Percentiles rank a stretch among this genome's conserved stretches.
Evolutionary conservation across 176 grass and related monocot species (phyloP).

Genomic region (Dendrocalamus sinicus): DNA sequence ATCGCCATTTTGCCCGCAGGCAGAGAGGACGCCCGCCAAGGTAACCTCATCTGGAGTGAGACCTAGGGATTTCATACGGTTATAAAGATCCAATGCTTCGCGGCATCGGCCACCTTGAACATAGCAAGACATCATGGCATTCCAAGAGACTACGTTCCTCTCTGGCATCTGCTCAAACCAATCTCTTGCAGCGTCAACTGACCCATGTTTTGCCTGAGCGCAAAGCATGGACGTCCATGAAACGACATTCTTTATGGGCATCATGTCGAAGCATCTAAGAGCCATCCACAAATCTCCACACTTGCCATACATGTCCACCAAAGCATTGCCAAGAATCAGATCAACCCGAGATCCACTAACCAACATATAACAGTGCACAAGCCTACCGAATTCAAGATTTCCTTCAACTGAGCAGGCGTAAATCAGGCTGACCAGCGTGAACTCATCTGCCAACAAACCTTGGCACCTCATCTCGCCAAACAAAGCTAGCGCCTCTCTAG

Average conservation of each 20-base stretch:
- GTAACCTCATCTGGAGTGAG: conserved; percentile 51
- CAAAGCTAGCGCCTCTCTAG: background rate
- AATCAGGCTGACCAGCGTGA: conserved; percentile 46
- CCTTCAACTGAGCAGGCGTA: conserved; percentile 29
- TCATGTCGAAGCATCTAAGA: conserved; percentile 47
- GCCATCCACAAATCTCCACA: conserved; percentile 45
- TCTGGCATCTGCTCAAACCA: conserved; percentile 55
- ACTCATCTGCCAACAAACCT: conserved; percentile 19
- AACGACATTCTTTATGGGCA: conserved; percentile 47
- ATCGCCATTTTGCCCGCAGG: conserved; percentile 38
- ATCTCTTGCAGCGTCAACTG: conserved; percentile 39
- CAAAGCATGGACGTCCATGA: conserved; percentile 56
- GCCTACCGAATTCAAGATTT: conserved; percentile 45
- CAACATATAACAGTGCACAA: conserved; percentile 42
- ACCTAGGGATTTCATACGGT: conserved; percentile 35
- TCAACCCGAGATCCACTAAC: conserved; percentile 34
- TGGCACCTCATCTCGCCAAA: conserved; percentile 41
- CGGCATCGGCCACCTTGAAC: conserved; percentile 27
- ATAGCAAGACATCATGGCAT: conserved; percentile 62
- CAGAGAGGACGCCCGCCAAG: conserved; percentile 51
- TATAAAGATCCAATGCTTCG: conserved; percentile 56
- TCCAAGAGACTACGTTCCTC: conserved; percentile 55
- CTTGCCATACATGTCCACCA: conserved; percentile 58
- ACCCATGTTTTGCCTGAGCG: conserved; percentile 42
- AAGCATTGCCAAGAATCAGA: conserved; percentile 51